phyloP scores from a whole-genome alignment of 2,329 filamentous ascomycete species.

The Colletotrichum endophyticum region DNA sequence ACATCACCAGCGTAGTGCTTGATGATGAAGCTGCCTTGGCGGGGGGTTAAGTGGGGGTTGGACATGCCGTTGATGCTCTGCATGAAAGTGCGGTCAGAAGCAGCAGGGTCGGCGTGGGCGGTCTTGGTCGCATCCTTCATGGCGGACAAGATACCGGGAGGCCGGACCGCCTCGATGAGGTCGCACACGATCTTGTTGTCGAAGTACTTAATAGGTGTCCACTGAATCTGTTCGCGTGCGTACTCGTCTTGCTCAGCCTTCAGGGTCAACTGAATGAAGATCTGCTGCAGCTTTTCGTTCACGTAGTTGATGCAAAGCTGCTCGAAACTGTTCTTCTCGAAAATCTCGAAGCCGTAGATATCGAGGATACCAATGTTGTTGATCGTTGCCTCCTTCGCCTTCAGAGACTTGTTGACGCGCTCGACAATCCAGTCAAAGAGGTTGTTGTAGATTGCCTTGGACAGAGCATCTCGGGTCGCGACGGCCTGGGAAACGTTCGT shows the following conservation, averaged over 20 bases:
- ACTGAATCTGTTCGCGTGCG: conserved; percentile 92
- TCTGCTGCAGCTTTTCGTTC: conserved; percentile 98
- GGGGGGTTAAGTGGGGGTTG: conserved; percentile 87
- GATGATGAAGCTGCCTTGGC: conserved; percentile 96
- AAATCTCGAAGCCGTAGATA: conserved; percentile 99
- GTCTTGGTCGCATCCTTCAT: conserved; percentile 98
- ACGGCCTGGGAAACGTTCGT: conserved; percentile 86
- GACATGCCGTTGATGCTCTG: conserved; percentile 89
- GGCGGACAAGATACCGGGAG: conserved; percentile 91
- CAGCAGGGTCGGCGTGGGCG: conserved; percentile 93
- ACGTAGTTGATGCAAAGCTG: conserved; percentile 99
- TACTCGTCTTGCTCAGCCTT: conserved; percentile 99
- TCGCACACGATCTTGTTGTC: conserved; percentile 99
- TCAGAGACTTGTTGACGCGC: conserved; percentile 86
- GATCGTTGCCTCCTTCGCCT: conserved; percentile 74
- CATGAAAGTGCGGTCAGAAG: conserved; percentile 95
- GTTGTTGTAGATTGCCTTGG: conserved; percentile 97
- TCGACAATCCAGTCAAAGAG: conserved; percentile 98
- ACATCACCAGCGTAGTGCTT: conserved; percentile 99
- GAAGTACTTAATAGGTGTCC: conserved; percentile 99
- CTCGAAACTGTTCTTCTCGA: conserved; percentile 98
- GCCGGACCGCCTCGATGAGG: conserved; percentile 89
- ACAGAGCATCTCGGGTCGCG: conserved; percentile 86
- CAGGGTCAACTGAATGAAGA: conserved; percentile 96
- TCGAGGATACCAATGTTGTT: conserved; percentile 97